Base-by-base conservation (phyloP, 192 early-diverging fungal genomes). In the Pilobolus umbonatus region DNA sequence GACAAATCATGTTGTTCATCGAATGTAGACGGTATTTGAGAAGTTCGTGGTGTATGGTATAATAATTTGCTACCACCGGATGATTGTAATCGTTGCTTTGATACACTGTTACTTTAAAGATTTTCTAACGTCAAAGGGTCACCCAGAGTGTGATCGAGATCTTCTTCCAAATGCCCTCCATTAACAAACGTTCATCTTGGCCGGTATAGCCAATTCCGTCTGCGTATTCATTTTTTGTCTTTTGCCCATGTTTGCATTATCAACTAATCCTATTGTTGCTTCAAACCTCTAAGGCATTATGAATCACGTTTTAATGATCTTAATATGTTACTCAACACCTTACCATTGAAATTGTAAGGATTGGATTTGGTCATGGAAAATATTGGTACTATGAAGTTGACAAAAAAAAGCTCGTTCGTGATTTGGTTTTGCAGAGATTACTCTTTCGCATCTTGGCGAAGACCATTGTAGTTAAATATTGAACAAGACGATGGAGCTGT, bases 171-270 rank as follows among this genome's bases (percentile, higher is more conserved):
- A 11, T 34, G 21, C 21, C 32, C 21, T 53, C 50, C 31, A 53
- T 53, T 10, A 53, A 24, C 51, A 53, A 35, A 53, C 32, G 30
- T 53, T 53, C 51, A 1, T 53, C 51, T 53, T 53, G 51, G 12
- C 32, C 51, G 21, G 46, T 53, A 53, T 53, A 53, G 36, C 51
- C 51, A 38, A 53, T 38, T 24, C 51, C 51, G 35, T 53, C 51
- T 28, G 46, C 26, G 10, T 22, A 28, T 17, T 48, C 46, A 7
- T 24, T 48, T 48, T 48, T 48, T 48, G 26, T 48, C 46, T 48
- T 48, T 48, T 48, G 46, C 26, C 46, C 46, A 48, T 48, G 46
- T 48, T 48, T 48, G 46, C 46, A 48, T 48, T n/a, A 48, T 48
- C 26, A 48, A 48, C 30, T 48, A 48, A 48, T 28, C 46, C 46